Evolutionary conservation across 2,329 filamentous ascomycete genomes (phyloP).

Genomic region (Fusarium coicis): DNA sequence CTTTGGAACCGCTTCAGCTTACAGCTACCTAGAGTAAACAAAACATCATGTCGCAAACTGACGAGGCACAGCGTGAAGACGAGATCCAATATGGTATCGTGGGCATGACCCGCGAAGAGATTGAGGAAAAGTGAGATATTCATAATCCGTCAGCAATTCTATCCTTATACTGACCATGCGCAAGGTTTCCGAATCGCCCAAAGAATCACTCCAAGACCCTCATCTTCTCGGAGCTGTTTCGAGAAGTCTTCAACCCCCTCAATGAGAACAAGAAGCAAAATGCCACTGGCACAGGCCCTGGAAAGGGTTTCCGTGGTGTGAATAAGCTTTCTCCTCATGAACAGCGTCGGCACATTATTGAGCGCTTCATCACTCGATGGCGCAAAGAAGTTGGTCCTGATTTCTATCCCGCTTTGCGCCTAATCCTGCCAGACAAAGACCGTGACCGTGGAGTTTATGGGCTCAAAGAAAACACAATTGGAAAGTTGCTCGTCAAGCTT

Average conservation of each 20-base stretch:
- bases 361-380: slow-evolving; percentile 88
- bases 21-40: slow-evolving; percentile 12
- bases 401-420: slow-evolving; percentile 90
- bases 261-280: slow-evolving; percentile 83
- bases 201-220: slow-evolving; percentile 82
- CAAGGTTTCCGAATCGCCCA: slow-evolving; percentile 85
- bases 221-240: slow-evolving; percentile 82
- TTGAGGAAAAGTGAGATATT: slow-evolving; percentile 55
- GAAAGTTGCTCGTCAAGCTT: slow-evolving; percentile 88
- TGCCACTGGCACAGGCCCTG: slow-evolving; percentile 65
- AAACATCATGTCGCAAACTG: slow-evolving; percentile 27
- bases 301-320: slow-evolving; percentile 68
- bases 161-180: slow-evolving; percentile 31
- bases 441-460: slow-evolving; percentile 93
- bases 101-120: slow-evolving; percentile 53
- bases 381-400: slow-evolving; percentile 88
- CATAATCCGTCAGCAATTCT: too few species aligned
- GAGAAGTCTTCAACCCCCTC: slow-evolving; percentile 82
- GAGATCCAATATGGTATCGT: slow-evolving; percentile 60
- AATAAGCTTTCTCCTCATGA: slow-evolving; percentile 77
- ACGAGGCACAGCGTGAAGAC: slow-evolving; percentile 61
- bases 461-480: slow-evolving; percentile 91
- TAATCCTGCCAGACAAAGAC: slow-evolving; percentile 94
- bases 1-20: not conserved
- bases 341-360: slow-evolving; percentile 81